phyloP scores from a whole-genome alignment of 2,329 filamentous ascomycete species.

The Neonectria ditissima region DNA sequence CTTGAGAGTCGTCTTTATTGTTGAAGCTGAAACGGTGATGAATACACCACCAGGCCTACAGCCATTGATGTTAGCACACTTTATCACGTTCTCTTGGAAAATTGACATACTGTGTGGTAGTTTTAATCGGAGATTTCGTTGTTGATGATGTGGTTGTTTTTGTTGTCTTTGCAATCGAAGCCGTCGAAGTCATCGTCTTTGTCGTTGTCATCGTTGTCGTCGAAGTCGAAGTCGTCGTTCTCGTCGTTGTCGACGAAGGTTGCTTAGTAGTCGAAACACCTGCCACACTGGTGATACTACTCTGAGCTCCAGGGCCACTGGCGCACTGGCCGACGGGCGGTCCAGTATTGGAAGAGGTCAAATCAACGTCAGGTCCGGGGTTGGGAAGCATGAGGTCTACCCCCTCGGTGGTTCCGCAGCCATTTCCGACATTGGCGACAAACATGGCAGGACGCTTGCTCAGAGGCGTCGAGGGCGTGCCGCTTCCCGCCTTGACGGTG shows the following conservation, averaged over 20 bases:
- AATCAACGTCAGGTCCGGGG: conserved; percentile 49
- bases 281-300: conserved; percentile 25
- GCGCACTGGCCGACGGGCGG: conserved; percentile 36
- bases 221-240: too few relatives aligned
- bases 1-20: conserved; percentile 24
- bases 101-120: conserved; percentile 27
- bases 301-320: conserved; percentile 37
- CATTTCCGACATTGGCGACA: conserved; percentile 73
- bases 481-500: conserved; percentile 62
- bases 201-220: too few relatives aligned
- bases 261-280: too few relatives aligned
- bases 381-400: conserved; percentile 73
- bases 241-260: too few relatives aligned
- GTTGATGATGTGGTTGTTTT: too few relatives aligned
- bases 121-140: conserved; percentile 4
- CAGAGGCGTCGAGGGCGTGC: conserved; percentile 57
- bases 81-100: neutral
- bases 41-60: conserved; percentile 55
- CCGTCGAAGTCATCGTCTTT: too few relatives aligned
- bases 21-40: conserved; percentile 43
- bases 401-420: conserved; percentile 68
- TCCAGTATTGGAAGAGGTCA: conserved; percentile 55
- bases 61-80: conserved; percentile 24
- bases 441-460: conserved; percentile 74
- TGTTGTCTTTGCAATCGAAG: too few relatives aligned